phyloP scores from a whole-genome alignment of 495 filamentous ascomycete species.

The Neurospora sp. region DNA sequence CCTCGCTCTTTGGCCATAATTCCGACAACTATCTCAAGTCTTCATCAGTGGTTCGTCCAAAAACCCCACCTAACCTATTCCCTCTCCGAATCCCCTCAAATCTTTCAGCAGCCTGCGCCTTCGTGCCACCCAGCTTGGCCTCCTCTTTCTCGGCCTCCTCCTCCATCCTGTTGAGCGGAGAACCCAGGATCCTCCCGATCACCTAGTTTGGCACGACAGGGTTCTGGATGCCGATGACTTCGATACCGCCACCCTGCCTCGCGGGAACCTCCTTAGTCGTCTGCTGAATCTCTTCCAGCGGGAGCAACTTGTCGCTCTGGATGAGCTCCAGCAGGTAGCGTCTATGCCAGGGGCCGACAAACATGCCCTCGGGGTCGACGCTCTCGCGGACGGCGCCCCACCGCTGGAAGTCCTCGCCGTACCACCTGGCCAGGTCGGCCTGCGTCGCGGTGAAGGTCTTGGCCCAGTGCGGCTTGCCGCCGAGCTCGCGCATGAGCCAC shows the following conservation, averaged over 20 bases:
- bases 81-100: not conserved
- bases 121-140: not conserved
- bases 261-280: slow-evolving; percentile 1
- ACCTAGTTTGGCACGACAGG: slow-evolving; percentile 10
- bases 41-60: not conserved
- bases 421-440: slow-evolving; percentile 47
- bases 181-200: not conserved
- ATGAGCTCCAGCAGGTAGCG: slow-evolving; percentile 48
- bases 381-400: slow-evolving; percentile 61
- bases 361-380: slow-evolving; percentile 85
- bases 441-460: slow-evolving; percentile 72
- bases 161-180: not conserved
- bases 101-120: not conserved
- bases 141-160: not conserved
- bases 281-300: slow-evolving; percentile 29
- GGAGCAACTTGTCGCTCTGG: slow-evolving; percentile 9
- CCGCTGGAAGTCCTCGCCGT: slow-evolving; percentile 41
- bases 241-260: slow-evolving; percentile 14
- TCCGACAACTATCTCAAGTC: not conserved
- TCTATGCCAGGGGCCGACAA: slow-evolving; percentile 83
- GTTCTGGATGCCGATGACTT: slow-evolving; percentile 18
- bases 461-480: slow-evolving; percentile 91
- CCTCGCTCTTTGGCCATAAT: not conserved
- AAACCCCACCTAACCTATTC: not conserved
- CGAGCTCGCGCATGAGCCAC: slow-evolving; percentile 86